Conservation (phyloP, 305 asterid genomes). For the Fraxinus ornus region DNA sequence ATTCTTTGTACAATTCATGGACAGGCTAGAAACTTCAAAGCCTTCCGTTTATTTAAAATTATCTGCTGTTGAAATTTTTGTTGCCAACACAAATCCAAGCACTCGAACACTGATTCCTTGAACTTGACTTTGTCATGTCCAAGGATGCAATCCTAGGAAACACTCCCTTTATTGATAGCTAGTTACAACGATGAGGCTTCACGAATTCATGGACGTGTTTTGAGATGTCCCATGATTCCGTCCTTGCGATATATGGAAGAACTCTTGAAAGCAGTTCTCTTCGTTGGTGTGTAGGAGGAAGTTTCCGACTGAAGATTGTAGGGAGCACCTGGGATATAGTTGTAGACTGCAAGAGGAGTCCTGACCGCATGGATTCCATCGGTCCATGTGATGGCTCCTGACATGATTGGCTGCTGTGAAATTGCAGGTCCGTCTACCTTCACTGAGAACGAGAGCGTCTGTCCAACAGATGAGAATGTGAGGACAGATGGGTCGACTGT, state of each 20-base stretch:
- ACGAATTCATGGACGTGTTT: neutral
- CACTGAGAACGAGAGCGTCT: slow-evolving; percentile 46
- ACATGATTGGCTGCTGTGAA: slow-evolving; percentile 47
- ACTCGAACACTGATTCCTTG: slow-evolving; percentile 4
- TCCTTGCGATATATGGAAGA: slow-evolving; percentile 22
- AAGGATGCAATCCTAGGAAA: neutral
- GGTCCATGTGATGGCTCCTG: slow-evolving; percentile 39
- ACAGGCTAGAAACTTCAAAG: slow-evolving; percentile 8
- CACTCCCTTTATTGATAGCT: neutral
- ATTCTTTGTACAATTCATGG: neutral
- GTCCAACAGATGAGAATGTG: slow-evolving; percentile 37
- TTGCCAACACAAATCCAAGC: slow-evolving; percentile 7
- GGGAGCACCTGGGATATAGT: slow-evolving; percentile 49
- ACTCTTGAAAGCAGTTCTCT: slow-evolving; percentile 13
- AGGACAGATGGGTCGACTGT: slow-evolving; percentile 38
- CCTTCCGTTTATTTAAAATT: neutral
- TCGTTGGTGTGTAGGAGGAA: neutral
- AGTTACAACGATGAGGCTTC: neutral
- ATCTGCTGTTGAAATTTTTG: neutral
- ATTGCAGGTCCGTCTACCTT: slow-evolving; percentile 44
- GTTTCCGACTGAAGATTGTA: slow-evolving; percentile 23
- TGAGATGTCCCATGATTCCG: slow-evolving; percentile 6
- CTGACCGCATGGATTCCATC: slow-evolving; percentile 41
- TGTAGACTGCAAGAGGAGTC: slow-evolving; percentile 51
- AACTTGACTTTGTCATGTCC: neutral